These are phyloP conservation scores for Cladophialophora bantiana DNA, from an alignment of 2,329 filamentous ascomycete species.

Conservation along the genomic window DNA sequence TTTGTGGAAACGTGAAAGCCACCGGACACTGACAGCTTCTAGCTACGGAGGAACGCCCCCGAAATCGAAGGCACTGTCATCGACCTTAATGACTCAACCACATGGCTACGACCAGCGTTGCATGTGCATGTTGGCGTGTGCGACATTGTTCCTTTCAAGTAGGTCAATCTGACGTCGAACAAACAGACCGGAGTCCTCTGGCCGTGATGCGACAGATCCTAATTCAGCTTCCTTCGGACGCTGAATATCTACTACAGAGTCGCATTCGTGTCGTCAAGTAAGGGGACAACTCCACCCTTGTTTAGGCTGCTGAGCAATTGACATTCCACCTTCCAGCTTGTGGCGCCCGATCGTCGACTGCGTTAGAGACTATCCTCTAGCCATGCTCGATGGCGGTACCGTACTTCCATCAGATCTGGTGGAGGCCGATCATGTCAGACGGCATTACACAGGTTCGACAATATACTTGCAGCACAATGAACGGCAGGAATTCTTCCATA, in stretches of 20 bases:
- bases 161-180: too few relatives aligned
- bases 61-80: constrained; percentile 3
- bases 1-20: too few relatives aligned
- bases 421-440: constrained; percentile 12
- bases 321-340: not conserved
- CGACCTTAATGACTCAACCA: constrained; percentile 6
- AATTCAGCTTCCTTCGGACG: constrained; percentile 1
- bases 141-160: too few relatives aligned
- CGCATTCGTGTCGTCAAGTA: constrained; percentile 11
- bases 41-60: constrained; percentile 1
- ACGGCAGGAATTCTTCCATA: not conserved
- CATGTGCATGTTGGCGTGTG: constrained; percentile 1
- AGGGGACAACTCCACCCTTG: not conserved
- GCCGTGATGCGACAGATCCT: constrained; percentile 1
- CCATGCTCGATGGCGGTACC: constrained; percentile 1
- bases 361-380: constrained; percentile 2
- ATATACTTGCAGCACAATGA: constrained; percentile 8
- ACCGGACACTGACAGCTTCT: too few relatives aligned
- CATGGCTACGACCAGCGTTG: not conserved
- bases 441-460: constrained; percentile 5
- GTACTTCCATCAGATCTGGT: constrained; percentile 1
- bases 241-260: constrained; percentile 6
- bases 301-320: too few relatives aligned
- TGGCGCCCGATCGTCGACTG: constrained; percentile 10
- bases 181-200: not conserved